These are phyloP conservation scores for Agrocybe pediades DNA, from an alignment of 768 basidiomycete genomes.

Conservation along the genomic window DNA sequence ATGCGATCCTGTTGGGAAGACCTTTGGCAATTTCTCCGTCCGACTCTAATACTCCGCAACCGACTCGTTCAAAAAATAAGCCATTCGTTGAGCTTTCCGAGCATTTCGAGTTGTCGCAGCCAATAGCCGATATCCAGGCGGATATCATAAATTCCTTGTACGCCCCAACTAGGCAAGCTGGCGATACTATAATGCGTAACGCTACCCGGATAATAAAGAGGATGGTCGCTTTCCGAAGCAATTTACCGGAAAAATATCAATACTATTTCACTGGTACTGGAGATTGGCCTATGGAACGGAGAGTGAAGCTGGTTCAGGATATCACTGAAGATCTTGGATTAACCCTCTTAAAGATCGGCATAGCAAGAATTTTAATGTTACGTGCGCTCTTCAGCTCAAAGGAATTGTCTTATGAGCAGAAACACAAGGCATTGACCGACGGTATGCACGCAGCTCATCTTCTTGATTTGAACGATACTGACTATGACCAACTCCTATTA, in stretches of 20 bases:
- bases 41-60: constrained; percentile 82
- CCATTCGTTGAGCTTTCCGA: constrained; percentile 62
- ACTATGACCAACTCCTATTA: constrained; percentile 24
- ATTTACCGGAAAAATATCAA: constrained; percentile 72
- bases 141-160: constrained; percentile 89
- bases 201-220: constrained; percentile 80
- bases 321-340: constrained; percentile 83
- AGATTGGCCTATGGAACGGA: constrained; percentile 71
- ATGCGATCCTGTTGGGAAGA: constrained; percentile 83
- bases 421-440: constrained; percentile 75
- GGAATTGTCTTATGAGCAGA: constrained; percentile 63
- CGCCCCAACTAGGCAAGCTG: constrained; percentile 68
- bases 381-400: constrained; percentile 80
- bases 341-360: constrained; percentile 82
- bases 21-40: constrained; percentile 81
- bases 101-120: constrained; percentile 76
- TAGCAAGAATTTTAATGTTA: constrained; percentile 75
- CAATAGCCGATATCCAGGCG: constrained; percentile 82
- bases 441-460: constrained; percentile 45
- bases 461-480: not conserved
- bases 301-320: constrained; percentile 64
- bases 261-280: constrained; percentile 77
- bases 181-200: constrained; percentile 72
- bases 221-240: constrained; percentile 68
- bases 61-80: constrained; percentile 47